Conservation (phyloP, 345 rosid species). For the Clausena lansium region DNA sequence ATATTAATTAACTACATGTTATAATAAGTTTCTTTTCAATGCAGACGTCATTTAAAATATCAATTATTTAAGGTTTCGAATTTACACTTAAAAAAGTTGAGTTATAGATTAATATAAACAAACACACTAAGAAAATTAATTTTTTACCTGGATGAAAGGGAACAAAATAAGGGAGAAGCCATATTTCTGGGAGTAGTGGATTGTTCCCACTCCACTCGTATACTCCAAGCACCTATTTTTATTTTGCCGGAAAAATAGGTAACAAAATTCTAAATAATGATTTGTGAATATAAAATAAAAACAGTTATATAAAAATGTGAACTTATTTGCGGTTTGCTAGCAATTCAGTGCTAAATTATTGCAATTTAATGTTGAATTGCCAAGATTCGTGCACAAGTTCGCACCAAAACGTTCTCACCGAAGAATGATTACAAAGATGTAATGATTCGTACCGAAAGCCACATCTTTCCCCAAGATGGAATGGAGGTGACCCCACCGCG, state of each 20-base stretch:
- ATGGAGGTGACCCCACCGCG: slow-evolving; percentile 60
- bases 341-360: too few species aligned
- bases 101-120: too few species aligned
- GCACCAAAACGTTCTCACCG: too few species aligned
- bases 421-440: too few species aligned
- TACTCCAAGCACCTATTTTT: slow-evolving; percentile 55
- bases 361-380: too few species aligned
- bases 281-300: background rate
- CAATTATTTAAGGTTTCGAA: too few species aligned
- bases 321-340: too few species aligned
- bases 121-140: background rate
- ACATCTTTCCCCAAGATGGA: slow-evolving; percentile 84
- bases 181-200: slow-evolving; percentile 64
- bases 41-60: too few species aligned
- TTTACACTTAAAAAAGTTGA: too few species aligned
- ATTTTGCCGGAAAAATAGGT: background rate
- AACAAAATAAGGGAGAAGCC: slow-evolving; percentile 57
- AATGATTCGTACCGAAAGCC: slow-evolving; percentile 71
- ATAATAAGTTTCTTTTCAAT: too few species aligned
- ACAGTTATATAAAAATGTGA: background rate
- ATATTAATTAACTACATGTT: too few species aligned
- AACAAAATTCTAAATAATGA: background rate
- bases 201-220: slow-evolving; percentile 80
- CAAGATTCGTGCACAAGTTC: too few species aligned
- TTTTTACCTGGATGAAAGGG: slow-evolving; percentile 59